These are phyloP conservation scores for Thecamonas trahens DNA, from an alignment of 78 protist species.

Conservation along the genomic window DNA sequence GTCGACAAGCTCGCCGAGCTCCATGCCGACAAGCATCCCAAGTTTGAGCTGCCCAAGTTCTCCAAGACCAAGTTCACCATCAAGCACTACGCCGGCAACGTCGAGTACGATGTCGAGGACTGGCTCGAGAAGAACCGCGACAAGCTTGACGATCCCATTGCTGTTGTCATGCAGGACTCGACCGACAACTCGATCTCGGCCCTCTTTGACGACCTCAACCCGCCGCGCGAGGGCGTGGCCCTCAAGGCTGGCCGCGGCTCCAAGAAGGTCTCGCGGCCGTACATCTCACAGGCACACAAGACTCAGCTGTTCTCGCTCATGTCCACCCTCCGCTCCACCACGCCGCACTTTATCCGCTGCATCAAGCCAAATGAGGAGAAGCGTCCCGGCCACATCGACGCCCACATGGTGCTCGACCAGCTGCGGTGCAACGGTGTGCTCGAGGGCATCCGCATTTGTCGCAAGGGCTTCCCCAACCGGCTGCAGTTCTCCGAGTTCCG, in stretches of 20 bases:
- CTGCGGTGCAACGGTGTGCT: slow-evolving; percentile 92
- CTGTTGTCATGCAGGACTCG: slow-evolving; percentile 41
- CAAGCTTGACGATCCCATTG: slow-evolving; percentile 42
- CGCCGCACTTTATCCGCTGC: slow-evolving; percentile 87
- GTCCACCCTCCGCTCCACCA: slow-evolving; percentile 66
- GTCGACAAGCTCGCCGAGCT: slow-evolving; percentile 32
- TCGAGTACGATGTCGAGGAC: slow-evolving; percentile 42
- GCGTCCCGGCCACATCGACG: slow-evolving; percentile 37
- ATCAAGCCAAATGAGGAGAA: slow-evolving; percentile 81
- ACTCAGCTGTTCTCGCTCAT: slow-evolving; percentile 58
- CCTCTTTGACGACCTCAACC: slow-evolving; percentile 13
- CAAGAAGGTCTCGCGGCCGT: no score
- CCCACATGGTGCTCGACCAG: slow-evolving; percentile 62
- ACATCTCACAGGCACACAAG: slow-evolving; percentile 20
- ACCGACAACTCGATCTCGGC: slow-evolving; percentile 3
- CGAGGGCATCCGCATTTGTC: slow-evolving; percentile 87
- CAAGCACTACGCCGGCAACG: slow-evolving; percentile 20
- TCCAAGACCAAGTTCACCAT: slow-evolving; percentile 12
- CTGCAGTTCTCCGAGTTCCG: slow-evolving; percentile 69
- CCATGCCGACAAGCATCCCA: slow-evolving; percentile 24
- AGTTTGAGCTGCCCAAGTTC: slow-evolving; percentile 59
- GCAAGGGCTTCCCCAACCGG: slow-evolving; percentile 86
- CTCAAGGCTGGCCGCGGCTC: slow-evolving; percentile 50
- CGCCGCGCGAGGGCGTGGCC: slow-evolving; percentile 58
- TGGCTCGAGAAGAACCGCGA: slow-evolving; percentile 85